A percentile compares a stretch with the other conserved stretches of the same genome.
phyloP scores from a whole-genome alignment of 257 asterid species.

The Solanum lycopersicoides region DNA sequence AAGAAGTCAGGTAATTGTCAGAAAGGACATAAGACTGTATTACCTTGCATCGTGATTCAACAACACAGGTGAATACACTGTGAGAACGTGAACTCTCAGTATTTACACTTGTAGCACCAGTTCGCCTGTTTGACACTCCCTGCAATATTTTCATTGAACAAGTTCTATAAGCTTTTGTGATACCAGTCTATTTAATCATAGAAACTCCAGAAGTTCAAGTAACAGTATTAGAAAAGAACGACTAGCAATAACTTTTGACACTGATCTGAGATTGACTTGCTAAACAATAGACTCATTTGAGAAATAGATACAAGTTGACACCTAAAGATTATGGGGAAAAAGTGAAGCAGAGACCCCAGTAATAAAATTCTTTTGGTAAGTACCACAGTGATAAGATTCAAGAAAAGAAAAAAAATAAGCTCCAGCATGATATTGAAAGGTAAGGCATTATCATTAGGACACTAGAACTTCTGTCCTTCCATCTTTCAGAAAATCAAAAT shows the following conservation, averaged over 20 bases:
- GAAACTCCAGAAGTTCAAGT: not conserved
- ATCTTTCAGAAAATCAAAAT: not conserved
- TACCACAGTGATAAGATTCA: not conserved
- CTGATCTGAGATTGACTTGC: not conserved
- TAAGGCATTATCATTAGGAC: not conserved
- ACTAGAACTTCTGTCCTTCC: not conserved
- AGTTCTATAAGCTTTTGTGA: not conserved
- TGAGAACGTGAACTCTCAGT: slow-evolving; percentile 99
- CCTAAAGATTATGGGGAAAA: not conserved
- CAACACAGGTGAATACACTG: slow-evolving; percentile 93
- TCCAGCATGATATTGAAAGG: not conserved
- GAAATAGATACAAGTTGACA: not conserved
- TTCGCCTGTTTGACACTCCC: slow-evolving; percentile 92
- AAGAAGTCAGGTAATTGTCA: not conserved
- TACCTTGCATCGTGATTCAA: slow-evolving; percentile 98
- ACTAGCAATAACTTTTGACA: not conserved
- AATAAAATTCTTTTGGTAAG: not conserved
- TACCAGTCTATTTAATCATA: not conserved
- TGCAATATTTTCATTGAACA: slow-evolving; percentile 16
- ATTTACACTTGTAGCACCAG: slow-evolving; percentile 82
- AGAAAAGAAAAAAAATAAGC: not conserved
- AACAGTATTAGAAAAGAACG: not conserved
- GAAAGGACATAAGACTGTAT: not conserved
- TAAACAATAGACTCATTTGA: not conserved
- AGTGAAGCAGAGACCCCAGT: not conserved